phyloP scores from a whole-genome alignment of 2,329 filamentous ascomycete genomes.

The Geosmithia flava region DNA sequence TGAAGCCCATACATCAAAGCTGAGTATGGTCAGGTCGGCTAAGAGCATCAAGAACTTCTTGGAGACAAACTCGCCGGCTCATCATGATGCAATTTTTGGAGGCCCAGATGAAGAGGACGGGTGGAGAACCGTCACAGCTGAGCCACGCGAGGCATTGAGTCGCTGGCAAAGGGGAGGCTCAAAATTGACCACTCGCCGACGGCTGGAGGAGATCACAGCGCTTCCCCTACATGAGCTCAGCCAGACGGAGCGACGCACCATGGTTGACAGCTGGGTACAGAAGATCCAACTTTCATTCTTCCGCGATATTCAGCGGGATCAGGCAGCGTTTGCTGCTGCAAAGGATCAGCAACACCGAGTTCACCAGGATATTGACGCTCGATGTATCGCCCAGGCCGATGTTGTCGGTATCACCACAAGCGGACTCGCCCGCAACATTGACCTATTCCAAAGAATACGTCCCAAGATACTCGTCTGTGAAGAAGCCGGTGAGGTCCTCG shows the following conservation, averaged over 20 bases:
- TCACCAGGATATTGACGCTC: slow-evolving; percentile 17
- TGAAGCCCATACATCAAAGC: background rate
- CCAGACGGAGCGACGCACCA: slow-evolving; percentile 1
- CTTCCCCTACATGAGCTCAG: slow-evolving; percentile 1
- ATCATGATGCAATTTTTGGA: background rate
- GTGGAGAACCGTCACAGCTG: background rate
- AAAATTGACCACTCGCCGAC: background rate
- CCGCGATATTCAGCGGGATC: background rate
- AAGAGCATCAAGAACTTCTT: background rate
- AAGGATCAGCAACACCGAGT: background rate
- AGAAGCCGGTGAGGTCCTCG: slow-evolving; percentile 57
- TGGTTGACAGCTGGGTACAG: slow-evolving; percentile 4
- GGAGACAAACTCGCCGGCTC: background rate
- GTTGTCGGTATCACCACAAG: slow-evolving; percentile 50
- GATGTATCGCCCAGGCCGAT: slow-evolving; percentile 22
- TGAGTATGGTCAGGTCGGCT: background rate
- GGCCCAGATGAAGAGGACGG: background rate
- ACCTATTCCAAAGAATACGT: slow-evolving; percentile 32
- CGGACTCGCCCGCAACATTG: slow-evolving; percentile 39
- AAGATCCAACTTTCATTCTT: background rate
- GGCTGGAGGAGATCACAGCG: background rate
- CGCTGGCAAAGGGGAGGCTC: background rate
- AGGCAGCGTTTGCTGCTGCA: background rate
- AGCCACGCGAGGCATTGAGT: background rate
- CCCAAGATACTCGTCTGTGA: slow-evolving; percentile 52